Evolutionary conservation across 176 grass and related monocot genomes (phyloP).

Genomic region (Phragmites australis): DNA sequence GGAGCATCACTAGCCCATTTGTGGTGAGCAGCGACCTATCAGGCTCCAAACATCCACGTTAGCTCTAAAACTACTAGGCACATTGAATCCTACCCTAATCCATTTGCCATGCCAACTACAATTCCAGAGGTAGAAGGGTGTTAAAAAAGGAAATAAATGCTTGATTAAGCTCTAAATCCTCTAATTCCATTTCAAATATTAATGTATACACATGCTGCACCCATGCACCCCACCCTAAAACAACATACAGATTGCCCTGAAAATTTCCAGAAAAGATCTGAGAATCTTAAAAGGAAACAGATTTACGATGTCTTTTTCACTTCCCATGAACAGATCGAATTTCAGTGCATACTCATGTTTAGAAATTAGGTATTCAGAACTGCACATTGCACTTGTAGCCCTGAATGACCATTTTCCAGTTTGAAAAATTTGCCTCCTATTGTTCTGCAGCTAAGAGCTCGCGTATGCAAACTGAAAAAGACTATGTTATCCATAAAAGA

Average conservation of each 20-base stretch:
- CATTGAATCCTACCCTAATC: background rate
- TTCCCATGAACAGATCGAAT: background rate
- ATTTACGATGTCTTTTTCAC: background rate
- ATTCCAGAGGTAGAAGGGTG: background rate
- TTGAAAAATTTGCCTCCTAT: background rate
- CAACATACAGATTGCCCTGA: background rate
- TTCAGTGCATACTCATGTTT: background rate
- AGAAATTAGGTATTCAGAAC: background rate
- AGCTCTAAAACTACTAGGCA: slow-evolving; percentile 23
- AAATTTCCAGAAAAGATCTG: background rate
- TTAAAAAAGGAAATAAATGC: slow-evolving; percentile 3
- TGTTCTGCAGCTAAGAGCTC: background rate
- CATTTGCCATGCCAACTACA: background rate
- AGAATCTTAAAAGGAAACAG: slow-evolving; percentile 2
- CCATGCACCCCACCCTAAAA: background rate
- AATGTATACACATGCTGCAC: background rate
- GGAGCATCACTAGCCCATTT: slow-evolving; percentile 1
- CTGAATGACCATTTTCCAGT: background rate
- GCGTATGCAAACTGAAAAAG: background rate
- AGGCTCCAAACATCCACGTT: background rate
- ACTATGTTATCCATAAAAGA: background rate
- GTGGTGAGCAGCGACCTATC: slow-evolving; percentile 8
- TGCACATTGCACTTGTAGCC: background rate
- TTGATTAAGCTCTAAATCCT: background rate
- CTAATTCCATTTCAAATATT: background rate